Evolutionary conservation across 305 asterid genomes (phyloP).

Genomic region (Fraxinus sp.): DNA sequence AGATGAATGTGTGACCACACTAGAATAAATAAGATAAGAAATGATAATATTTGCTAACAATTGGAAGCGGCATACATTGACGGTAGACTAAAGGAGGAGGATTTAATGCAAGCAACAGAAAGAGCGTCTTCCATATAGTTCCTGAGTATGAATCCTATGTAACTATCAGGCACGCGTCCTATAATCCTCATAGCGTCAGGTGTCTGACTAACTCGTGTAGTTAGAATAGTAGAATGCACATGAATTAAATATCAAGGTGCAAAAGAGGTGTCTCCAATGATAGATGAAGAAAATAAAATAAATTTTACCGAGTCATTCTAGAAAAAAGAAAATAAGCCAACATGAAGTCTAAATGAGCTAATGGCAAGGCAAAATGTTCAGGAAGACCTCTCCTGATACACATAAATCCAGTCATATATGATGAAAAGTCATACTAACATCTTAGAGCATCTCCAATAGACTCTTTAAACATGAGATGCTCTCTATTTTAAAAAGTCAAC

Average conservation of each 20-base stretch:
- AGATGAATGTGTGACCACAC: not conserved
- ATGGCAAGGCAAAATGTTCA: not conserved
- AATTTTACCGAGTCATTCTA: not conserved
- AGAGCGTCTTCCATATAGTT: not conserved
- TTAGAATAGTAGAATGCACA: not conserved
- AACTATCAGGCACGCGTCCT: not conserved
- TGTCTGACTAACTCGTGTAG: not conserved
- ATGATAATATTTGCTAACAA: not conserved
- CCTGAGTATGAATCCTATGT: not conserved
- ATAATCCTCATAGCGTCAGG: not conserved
- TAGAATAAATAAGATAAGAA: not conserved
- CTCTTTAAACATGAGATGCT: no score
- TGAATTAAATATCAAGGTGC: not conserved
- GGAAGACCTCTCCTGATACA: not conserved
- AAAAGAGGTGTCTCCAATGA: not conserved
- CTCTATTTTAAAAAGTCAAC: no score
- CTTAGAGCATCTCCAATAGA: no score
- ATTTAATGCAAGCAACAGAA: not conserved
- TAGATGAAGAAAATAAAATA: not conserved
- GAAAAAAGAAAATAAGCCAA: not conserved
- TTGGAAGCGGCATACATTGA: not conserved
- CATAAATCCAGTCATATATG: not conserved
- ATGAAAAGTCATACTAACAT: not conserved
- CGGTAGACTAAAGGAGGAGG: not conserved
- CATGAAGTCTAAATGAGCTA: not conserved